Percentiles rank a stretch among this genome's conserved stretches.
phyloP scores from a whole-genome alignment of 2,329 filamentous ascomycete species.

The Sarocladium strictum region DNA sequence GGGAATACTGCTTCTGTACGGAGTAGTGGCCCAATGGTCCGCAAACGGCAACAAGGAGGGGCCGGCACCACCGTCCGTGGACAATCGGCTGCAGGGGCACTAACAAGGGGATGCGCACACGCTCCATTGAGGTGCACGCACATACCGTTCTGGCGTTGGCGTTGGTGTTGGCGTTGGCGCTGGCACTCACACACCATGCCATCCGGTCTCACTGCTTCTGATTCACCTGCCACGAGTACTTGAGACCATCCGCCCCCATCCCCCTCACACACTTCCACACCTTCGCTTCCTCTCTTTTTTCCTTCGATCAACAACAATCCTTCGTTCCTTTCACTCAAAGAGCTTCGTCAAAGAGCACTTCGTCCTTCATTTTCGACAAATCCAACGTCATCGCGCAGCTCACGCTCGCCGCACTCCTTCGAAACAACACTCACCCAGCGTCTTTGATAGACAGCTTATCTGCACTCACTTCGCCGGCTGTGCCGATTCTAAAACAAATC shows the following conservation, averaged over 20 bases:
- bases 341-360: constrained; percentile 8
- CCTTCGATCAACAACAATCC: constrained; percentile 10
- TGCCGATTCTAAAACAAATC: constrained; percentile 21
- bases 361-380: constrained; percentile 18
- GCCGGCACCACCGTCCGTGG: neutral
- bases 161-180: too few relatives aligned
- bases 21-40: too few relatives aligned
- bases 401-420: constrained; percentile 30
- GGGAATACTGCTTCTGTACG: too few relatives aligned
- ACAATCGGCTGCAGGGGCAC: neutral
- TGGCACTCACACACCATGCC: neutral
- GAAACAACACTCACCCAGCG: constrained; percentile 25
- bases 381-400: constrained; percentile 17
- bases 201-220: neutral
- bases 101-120: neutral
- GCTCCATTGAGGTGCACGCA: neutral
- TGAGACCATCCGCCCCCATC: constrained; percentile 1
- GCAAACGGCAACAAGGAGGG: neutral
- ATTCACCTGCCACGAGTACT: constrained; percentile 8
- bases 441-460: constrained; percentile 47
- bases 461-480: constrained; percentile 26
- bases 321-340: constrained; percentile 16
- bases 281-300: constrained; percentile 15
- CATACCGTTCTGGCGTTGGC: neutral
- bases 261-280: neutral